Evolutionary conservation across 2,329 filamentous ascomycete species (phyloP).

Genomic region (Dothideomycetes sp.): DNA sequence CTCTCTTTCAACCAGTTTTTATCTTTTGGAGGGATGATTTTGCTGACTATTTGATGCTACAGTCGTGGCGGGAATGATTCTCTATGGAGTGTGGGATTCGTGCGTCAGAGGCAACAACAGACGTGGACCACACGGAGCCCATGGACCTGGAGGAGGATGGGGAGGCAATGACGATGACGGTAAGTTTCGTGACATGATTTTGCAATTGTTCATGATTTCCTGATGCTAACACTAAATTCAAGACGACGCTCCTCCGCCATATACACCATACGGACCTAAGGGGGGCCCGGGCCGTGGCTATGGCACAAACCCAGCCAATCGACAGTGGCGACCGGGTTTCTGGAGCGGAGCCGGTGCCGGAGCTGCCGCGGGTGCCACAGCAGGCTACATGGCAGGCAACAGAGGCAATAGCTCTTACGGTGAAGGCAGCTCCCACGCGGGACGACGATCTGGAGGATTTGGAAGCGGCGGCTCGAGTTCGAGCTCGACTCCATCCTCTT

Average conservation of each 20-base stretch:
- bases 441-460: no score
- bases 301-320: constrained; percentile 15
- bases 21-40: neutral
- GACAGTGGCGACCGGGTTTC: constrained; percentile 60
- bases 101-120: constrained; percentile 15
- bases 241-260: constrained; percentile 46
- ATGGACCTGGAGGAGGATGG: constrained; percentile 32
- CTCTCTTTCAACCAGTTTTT: neutral
- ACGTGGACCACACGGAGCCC: constrained; percentile 23
- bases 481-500: constrained; percentile 20
- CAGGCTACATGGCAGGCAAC: constrained; percentile 54
- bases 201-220: no score
- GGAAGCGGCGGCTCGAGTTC: constrained; percentile 16
- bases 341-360: constrained; percentile 62
- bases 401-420: constrained; percentile 27
- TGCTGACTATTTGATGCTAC: constrained; percentile 7
- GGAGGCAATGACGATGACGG: constrained; percentile 36
- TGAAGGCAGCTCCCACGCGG: constrained; percentile 23
- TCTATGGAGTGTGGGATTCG: constrained; percentile 23
- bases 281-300: constrained; percentile 3
- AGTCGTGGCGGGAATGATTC: constrained; percentile 23
- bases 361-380: constrained; percentile 59
- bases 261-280: constrained; percentile 25
- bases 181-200: constrained; percentile 1
- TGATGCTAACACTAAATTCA: constrained; percentile 16